phyloP scores from a whole-genome alignment of 805 yeast genomes.

The Blastobotrys parvus region DNA sequence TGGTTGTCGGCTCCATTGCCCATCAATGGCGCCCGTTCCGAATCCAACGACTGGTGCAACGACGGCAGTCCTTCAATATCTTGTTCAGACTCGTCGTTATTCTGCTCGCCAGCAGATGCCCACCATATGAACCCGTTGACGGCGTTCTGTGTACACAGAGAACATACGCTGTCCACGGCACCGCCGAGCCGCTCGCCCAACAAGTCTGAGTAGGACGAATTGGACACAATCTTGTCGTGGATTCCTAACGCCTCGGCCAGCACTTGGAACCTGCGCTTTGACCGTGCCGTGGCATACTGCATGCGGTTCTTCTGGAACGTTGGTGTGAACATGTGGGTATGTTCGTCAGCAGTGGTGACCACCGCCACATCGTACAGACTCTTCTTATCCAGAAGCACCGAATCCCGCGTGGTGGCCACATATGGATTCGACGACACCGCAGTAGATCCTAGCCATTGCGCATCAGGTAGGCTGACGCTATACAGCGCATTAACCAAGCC shows the following conservation, averaged over 20 bases:
- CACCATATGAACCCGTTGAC: constrained; percentile 63
- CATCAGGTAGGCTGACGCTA: constrained; percentile 55
- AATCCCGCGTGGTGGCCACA: constrained; percentile 61
- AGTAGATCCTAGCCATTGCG: constrained; percentile 27
- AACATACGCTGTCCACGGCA: not conserved
- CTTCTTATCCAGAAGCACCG: constrained; percentile 47
- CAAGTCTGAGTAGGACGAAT: not conserved
- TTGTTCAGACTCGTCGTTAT: constrained; percentile 32
- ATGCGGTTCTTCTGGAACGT: too few species aligned
- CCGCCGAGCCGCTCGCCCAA: constrained; percentile 2
- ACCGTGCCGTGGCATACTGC: constrained; percentile 20
- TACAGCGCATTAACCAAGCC: constrained; percentile 31
- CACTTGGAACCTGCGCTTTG: constrained; percentile 18
- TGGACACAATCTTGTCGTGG: not conserved
- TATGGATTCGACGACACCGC: constrained; percentile 30
- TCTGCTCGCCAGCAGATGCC: constrained; percentile 74
- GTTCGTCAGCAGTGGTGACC: not conserved
- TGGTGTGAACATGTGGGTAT: too few species aligned
- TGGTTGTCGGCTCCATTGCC: constrained; percentile 9
- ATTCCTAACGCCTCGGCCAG: constrained; percentile 15
- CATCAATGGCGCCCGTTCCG: not conserved
- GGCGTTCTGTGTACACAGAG: constrained; percentile 2
- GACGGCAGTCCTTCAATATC: constrained; percentile 31
- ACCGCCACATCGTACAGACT: constrained; percentile 43
- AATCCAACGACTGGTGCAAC: not conserved